These are phyloP conservation scores for Sequoia sempervirens DNA, from an alignment of 75 land plant genomes.

Conservation along the genomic window DNA sequence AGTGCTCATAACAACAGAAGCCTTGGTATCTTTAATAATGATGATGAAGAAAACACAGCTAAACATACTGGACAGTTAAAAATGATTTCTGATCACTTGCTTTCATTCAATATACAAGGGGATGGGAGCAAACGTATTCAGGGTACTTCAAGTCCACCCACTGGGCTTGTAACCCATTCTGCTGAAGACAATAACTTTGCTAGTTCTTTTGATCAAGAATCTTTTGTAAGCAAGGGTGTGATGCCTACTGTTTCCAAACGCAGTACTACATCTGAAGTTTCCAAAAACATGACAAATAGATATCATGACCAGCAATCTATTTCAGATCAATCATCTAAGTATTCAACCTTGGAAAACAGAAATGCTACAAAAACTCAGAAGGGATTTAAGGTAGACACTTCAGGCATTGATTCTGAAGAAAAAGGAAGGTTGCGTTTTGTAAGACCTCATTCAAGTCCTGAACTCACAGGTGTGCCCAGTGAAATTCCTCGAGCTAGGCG, in stretches of 20 bases:
- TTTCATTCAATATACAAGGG: background rate
- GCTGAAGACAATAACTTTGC: constrained; percentile 12
- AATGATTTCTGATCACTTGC: background rate
- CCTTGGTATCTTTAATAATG: background rate
- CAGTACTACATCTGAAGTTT: constrained; percentile 13
- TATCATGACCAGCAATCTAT: constrained; percentile 3
- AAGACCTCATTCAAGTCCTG: constrained; percentile 66
- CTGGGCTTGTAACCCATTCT: background rate
- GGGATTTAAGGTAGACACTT: constrained; percentile 19
- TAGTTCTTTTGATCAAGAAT: constrained; percentile 1
- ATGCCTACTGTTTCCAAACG: constrained; percentile 2
- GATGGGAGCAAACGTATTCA: constrained; percentile 16
- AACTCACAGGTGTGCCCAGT: constrained; percentile 40
- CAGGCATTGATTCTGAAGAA: constrained; percentile 14
- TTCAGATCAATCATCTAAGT: constrained; percentile 16
- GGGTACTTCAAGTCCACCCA: constrained; percentile 6
- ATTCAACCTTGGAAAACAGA: constrained; percentile 11
- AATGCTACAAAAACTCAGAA: constrained; percentile 23
- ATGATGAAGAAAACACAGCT: constrained; percentile 5
- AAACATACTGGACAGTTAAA: background rate
- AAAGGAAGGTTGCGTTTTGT: constrained; percentile 45
- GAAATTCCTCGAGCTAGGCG: constrained; percentile 31
- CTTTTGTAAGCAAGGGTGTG: background rate
- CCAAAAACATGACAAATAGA: constrained; percentile 32
- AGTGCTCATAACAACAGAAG: background rate